Evolutionary conservation across 2,329 filamentous ascomycete species (phyloP), one percentile per base, ranked within the genome.

Genomic region (Alternaria incomplexa): DNA sequence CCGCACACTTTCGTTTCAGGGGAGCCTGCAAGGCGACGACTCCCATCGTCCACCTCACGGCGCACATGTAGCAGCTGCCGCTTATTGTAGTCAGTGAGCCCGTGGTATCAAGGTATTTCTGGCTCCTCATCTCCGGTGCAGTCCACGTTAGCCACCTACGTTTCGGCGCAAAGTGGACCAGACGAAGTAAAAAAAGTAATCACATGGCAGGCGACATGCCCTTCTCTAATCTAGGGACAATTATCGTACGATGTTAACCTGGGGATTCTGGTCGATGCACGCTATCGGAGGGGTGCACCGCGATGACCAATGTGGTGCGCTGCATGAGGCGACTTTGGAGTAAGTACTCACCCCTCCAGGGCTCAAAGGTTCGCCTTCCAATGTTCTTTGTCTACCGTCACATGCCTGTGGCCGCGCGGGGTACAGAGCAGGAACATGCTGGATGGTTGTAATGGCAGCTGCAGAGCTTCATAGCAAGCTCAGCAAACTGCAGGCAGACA

Each of bases 1-100:
- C 64, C 70, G 73, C 70, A 67, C 69, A 61, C 61, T 65, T 67
- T 61, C 57, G 73, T 71, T 69, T 72, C 70, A 71, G 70, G 70
- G 58, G 71, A 63, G 40, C 23, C 46, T 52, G 53, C 60, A 40
- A 63, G 58, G 56, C 55, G 48, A 63, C 56, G 47, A 66, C 63
- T 62, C 63, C 36, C 58, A 43, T 44, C 61, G 44, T 56, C 56
- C 46, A 63, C 36, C 26, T 51, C 56, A 59, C 57, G 61, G 40
- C 66, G 46, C 26, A 65, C 57, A 60, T 70, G 69, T 66, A 58
- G 63, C 62, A 67, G 46, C 56, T 28, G 47, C 36, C 55, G 43
- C 50, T 26, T 54, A 46, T 56, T 40, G 58, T 56, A 50, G 63
- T 61, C 61, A 54, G 62, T 56, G 58, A 62, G 46, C 58, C 65